Evolutionary conservation across 176 grass and related monocot genomes (phyloP).

Genomic region (Typha latifolia): DNA sequence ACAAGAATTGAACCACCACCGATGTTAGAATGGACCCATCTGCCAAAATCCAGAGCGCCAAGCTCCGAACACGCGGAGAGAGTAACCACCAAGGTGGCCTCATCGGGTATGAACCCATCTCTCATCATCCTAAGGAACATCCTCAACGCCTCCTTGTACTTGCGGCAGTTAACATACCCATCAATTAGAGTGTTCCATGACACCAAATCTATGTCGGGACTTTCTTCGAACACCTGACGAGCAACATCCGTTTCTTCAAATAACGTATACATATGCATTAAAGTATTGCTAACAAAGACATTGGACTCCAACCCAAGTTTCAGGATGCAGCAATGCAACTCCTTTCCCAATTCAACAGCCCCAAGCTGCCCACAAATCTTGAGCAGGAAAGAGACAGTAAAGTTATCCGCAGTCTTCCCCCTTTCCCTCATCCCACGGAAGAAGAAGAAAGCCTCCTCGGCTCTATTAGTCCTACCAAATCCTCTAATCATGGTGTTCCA

Average conservation of each 20-base stretch:
- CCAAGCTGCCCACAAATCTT: slow-evolving; percentile 12
- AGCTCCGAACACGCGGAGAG: slow-evolving; percentile 17
- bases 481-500: slow-evolving; percentile 36
- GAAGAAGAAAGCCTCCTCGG: slow-evolving; percentile 14
- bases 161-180: background rate
- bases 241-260: background rate
- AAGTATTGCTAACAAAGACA: slow-evolving; percentile 17
- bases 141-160: slow-evolving; percentile 3
- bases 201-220: slow-evolving; percentile 29
- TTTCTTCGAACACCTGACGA: slow-evolving; percentile 6
- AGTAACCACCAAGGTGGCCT: slow-evolving; percentile 8
- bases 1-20: background rate
- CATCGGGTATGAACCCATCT: background rate
- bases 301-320: slow-evolving; percentile 22
- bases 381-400: slow-evolving; percentile 23
- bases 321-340: slow-evolving; percentile 21
- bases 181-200: slow-evolving; percentile 43
- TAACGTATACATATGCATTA: slow-evolving; percentile 8
- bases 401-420: slow-evolving; percentile 16
- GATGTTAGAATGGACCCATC: slow-evolving; percentile 15
- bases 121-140: slow-evolving; percentile 1
- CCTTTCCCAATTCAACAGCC: slow-evolving; percentile 14
- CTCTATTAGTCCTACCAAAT: slow-evolving; percentile 20
- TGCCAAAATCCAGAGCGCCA: slow-evolving; percentile 18
- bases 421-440: slow-evolving; percentile 18